Conservation (phyloP, 768 basidiomycete species). For the Phlegmacium glaucopus region DNA sequence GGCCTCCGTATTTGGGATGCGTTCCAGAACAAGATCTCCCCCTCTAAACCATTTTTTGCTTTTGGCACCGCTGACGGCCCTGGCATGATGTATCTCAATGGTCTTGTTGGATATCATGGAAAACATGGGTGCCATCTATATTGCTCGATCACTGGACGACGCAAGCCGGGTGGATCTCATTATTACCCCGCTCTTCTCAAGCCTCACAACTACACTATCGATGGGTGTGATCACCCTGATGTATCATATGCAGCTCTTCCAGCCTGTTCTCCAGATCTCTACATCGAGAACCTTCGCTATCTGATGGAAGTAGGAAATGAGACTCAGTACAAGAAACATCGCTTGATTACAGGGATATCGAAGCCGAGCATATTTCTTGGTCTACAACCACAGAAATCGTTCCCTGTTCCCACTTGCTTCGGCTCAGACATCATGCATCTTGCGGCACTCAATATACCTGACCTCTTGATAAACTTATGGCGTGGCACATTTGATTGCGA, state of each 20-base stretch:
- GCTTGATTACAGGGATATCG: conserved; percentile 28
- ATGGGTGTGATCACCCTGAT: conserved; percentile 1
- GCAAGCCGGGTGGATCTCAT: conserved; percentile 15
- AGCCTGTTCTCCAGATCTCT: conserved; percentile 3
- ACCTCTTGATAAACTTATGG: conserved; percentile 34
- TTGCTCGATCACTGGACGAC: conserved; percentile 25
- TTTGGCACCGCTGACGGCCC: conserved; percentile 1
- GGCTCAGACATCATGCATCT: conserved; percentile 38
- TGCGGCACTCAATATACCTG: conserved; percentile 31
- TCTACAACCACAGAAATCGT: conserved; percentile 8
- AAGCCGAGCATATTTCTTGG: conserved; percentile 33
- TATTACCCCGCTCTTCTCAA: conserved; percentile 30
- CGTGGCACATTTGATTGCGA: conserved; percentile 19
- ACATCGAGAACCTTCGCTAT: conserved; percentile 4
- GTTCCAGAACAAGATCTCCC: neutral
- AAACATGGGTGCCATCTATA: conserved; percentile 31
- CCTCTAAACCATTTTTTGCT: conserved; percentile 18
- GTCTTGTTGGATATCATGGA: conserved; percentile 30
- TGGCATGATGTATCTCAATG: conserved; percentile 19
- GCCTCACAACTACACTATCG: conserved; percentile 14
- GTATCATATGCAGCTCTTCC: neutral
- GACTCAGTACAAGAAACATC: conserved; percentile 9
- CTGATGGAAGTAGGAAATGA: conserved; percentile 14
- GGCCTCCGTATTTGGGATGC: conserved; percentile 32
- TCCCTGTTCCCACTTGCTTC: conserved; percentile 28